phyloP scores from a whole-genome alignment of 192 early-diverging fungal genomes.

The Rhizoclosmatium sp. region DNA sequence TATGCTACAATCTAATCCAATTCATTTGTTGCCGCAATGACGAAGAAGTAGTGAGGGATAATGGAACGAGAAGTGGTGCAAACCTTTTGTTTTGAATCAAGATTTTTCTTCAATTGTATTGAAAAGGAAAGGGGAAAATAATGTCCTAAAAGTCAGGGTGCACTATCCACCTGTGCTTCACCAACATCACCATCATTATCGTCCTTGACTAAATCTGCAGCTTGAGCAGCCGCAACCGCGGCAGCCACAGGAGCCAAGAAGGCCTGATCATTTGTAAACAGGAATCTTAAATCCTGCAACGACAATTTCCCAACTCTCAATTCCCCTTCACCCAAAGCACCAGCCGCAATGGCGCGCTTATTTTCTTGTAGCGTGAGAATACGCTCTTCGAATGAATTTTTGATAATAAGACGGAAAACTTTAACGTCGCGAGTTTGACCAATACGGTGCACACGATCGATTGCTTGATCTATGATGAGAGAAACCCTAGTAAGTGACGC shows the following conservation, averaged over 20 bases:
- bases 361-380: conserved; percentile 71
- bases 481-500: not conserved
- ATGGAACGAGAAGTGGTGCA: no score
- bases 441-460: conserved; percentile 78
- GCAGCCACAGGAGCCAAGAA: conserved; percentile 14
- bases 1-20: no score
- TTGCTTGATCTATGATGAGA: conserved; percentile 64
- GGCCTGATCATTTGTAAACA: conserved; percentile 10
- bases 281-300: not conserved
- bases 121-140: no score
- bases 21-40: no score
- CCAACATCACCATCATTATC: not conserved
- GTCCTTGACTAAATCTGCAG: not conserved
- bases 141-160: no score
- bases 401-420: conserved; percentile 69
- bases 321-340: conserved; percentile 26
- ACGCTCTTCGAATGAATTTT: conserved; percentile 73
- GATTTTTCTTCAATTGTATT: no score
- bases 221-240: not conserved
- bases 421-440: conserved; percentile 70
- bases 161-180: not conserved
- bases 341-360: conserved; percentile 48
- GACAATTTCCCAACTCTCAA: conserved; percentile 1
- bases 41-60: no score
- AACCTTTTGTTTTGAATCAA: no score